Percentiles rank a stretch among this genome's conserved stretches.
Evolutionary conservation across 2,329 filamentous ascomycete species (phyloP).

Genomic region (Cryphonectria naterciae): DNA sequence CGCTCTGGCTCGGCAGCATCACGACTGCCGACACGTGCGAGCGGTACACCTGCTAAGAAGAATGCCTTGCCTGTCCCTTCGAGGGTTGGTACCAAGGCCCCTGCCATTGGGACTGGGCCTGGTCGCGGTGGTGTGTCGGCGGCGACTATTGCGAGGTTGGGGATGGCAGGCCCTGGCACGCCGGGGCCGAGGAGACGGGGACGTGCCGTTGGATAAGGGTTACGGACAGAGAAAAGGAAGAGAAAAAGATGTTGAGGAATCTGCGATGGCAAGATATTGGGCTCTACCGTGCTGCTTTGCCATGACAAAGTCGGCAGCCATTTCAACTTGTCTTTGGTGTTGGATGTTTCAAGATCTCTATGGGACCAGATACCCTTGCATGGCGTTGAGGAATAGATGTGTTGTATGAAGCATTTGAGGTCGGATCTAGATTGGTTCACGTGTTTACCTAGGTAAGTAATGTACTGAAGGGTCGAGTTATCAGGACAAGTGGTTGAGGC

Average conservation of each 20-base stretch:
- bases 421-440: neutral
- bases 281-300: neutral
- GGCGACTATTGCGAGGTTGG: slow-evolving; percentile 15
- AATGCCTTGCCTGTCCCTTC: slow-evolving; percentile 38
- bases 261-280: neutral
- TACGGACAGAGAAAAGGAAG: neutral
- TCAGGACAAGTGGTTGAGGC: neutral
- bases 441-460: neutral
- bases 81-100: slow-evolving; percentile 31
- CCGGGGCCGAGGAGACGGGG: slow-evolving; percentile 21
- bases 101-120: slow-evolving; percentile 8
- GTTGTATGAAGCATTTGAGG: neutral
- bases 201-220: neutral
- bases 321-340: neutral
- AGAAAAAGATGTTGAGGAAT: neutral
- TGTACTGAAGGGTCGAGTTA: neutral
- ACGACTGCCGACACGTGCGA: slow-evolving; percentile 18
- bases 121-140: neutral
- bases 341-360: slow-evolving; percentile 13
- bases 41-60: slow-evolving; percentile 10
- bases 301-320: neutral
- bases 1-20: slow-evolving; percentile 19
- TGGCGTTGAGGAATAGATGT: slow-evolving; percentile 6
- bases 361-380: slow-evolving; percentile 23
- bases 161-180: slow-evolving; percentile 22